Percentiles rank a stretch among this genome's conserved stretches.
Conservation (phyloP, 2,329 filamentous ascomycete genomes). For the Diaporthe citri region DNA sequence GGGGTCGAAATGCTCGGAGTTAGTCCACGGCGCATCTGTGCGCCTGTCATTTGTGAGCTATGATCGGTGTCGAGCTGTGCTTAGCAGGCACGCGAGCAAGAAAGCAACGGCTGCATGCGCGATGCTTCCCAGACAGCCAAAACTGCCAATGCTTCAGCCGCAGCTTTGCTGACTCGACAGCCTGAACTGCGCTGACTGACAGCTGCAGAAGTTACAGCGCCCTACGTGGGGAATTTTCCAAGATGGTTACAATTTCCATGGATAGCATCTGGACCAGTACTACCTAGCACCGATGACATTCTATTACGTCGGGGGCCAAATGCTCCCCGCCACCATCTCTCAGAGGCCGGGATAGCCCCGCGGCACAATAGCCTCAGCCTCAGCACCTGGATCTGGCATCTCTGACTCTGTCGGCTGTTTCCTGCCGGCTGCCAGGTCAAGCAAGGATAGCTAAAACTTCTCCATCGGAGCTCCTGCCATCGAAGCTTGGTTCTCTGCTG, state of each 20-base stretch:
- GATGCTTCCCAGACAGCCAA: neutral
- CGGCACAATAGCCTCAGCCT: neutral
- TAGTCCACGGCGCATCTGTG: conserved; percentile 6
- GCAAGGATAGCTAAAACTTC: neutral
- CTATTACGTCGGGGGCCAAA: neutral
- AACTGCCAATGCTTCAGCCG: neutral
- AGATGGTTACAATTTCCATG: neutral
- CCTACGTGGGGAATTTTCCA: neutral
- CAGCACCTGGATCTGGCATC: neutral
- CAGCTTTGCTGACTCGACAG: neutral
- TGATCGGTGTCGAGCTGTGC: neutral
- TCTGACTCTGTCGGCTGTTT: neutral
- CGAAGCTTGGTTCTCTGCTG: neutral
- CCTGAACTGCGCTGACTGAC: neutral
- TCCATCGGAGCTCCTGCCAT: conserved; percentile 23
- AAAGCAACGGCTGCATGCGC: neutral
- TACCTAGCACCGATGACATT: neutral
- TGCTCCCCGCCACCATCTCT: conserved; percentile 8
- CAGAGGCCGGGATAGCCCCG: conserved; percentile 21
- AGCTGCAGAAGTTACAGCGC: neutral
- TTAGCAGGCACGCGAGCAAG: neutral
- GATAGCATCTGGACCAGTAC: neutral
- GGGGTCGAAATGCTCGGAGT: neutral
- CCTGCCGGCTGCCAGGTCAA: neutral
- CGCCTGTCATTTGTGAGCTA: neutral